phyloP scores from a whole-genome alignment of 495 filamentous ascomycete species.

The Hyaloscypha finlandica region DNA sequence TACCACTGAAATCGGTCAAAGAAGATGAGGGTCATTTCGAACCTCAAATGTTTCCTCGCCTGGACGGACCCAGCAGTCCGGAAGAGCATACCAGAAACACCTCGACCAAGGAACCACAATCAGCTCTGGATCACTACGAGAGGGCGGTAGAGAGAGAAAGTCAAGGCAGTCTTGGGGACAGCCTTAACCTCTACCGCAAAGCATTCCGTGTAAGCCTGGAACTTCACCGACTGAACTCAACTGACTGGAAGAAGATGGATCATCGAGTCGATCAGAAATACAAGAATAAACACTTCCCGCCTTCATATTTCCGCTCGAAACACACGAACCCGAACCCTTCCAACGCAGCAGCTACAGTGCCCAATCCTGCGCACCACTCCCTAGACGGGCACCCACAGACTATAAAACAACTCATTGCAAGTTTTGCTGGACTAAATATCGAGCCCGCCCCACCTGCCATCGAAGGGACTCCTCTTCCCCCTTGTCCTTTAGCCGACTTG shows the following conservation, averaged over 20 bases:
- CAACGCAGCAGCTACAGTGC: conserved; percentile 51
- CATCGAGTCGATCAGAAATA: conserved; percentile 80
- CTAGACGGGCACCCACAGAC: conserved; percentile 56
- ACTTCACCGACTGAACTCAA: neutral
- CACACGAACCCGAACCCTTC: conserved; percentile 53
- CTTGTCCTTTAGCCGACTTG: conserved; percentile 74
- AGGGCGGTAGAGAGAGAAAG: conserved; percentile 85
- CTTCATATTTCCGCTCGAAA: conserved; percentile 51
- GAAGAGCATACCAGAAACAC: conserved; percentile 15
- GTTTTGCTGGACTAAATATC: conserved; percentile 70
- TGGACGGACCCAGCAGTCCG: conserved; percentile 16
- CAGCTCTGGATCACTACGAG: conserved; percentile 93
- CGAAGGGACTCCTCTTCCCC: conserved; percentile 66
- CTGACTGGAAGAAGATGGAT: conserved; percentile 64
- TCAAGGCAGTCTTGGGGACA: conserved; percentile 85
- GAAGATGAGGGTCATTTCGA: conserved; percentile 42
- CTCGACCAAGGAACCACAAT: conserved; percentile 57
- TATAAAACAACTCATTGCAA: conserved; percentile 69
- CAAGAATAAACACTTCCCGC: conserved; percentile 84
- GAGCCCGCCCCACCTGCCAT: conserved; percentile 50
- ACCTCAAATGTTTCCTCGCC: conserved; percentile 41
- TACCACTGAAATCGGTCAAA: conserved; percentile 4
- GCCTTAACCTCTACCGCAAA: conserved; percentile 83
- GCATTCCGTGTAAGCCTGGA: conserved; percentile 69
- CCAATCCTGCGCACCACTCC: conserved; percentile 57